Conservation (phyloP, 352 stramenopile genomes). For the Phytopythium aichiense region DNA sequence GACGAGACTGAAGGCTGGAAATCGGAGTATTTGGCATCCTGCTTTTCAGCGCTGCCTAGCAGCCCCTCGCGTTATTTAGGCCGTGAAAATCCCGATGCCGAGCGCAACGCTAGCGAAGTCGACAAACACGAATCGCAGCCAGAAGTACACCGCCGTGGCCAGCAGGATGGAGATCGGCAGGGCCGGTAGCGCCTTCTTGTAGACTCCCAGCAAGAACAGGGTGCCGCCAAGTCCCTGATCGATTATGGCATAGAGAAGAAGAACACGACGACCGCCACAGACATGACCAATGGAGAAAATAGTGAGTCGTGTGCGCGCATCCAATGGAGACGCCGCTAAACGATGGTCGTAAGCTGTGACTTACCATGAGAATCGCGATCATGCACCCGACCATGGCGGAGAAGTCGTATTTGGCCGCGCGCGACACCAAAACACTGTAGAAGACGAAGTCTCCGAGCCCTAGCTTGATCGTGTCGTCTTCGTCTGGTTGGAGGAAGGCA, state of each 20-base stretch:
- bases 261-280: background rate
- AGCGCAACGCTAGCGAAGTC: conserved; percentile 53
- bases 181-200: conserved; percentile 94
- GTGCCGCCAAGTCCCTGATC: conserved; percentile 89
- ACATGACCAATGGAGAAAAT: background rate
- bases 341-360: conserved; percentile 5
- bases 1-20: background rate
- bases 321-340: background rate
- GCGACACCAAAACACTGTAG: conserved; percentile 97
- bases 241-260: background rate
- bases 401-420: conserved; percentile 95
- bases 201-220: conserved; percentile 94
- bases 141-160: conserved; percentile 76
- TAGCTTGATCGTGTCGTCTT: conserved; percentile 90
- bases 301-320: conserved; percentile 9
- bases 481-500: conserved; percentile 23
- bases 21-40: background rate
- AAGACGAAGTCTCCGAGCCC: conserved; percentile 99
- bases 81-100: conserved; percentile 19
- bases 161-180: conserved; percentile 94
- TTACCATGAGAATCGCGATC: conserved; percentile 91
- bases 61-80: background rate
- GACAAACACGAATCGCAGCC: conserved; percentile 68
- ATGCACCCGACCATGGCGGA: conserved; percentile 93
- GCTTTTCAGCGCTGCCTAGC: background rate